Base-by-base conservation (phyloP, 352 stramenopile genomes). In the Globisporangium spiculum region DNA sequence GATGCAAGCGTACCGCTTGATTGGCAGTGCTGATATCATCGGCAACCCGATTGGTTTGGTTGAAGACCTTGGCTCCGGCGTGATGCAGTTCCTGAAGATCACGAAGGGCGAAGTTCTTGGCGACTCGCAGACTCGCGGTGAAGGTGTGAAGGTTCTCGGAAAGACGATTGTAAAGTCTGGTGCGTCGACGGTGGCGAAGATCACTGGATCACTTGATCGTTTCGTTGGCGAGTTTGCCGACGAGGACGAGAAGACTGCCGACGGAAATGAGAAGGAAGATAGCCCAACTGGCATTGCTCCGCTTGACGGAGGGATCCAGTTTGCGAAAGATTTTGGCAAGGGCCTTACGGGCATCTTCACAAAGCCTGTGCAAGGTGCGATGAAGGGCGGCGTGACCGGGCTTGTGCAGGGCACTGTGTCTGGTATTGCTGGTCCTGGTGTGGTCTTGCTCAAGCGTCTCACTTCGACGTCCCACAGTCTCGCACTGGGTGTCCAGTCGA, bases 41-140 rank as follows among this genome's bases (percentile, higher is more conserved):
- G 88, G 88, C 24, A 92, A 96, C 63, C 88, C 88, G 4, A 92
- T 96, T 20, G 88, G 88, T n/a, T 70, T 96, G 27, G 88, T 96
- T 1, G 88, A 94, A 68, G 88, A 96, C 63, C 76, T 96, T 34
- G 88, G 88, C 4, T 94, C 85, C n/a, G 88, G 88, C 52, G 84
- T 96, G 12, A 80, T 94, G 4, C 86, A 94, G 53, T 96, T 96
- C 65, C 58, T 96, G 30, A 96, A 94, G 71, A 93, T 96, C 63
- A 96, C 88, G n/a, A 94, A 92, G 71, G 85, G 88, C 30, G 88
- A 96, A 58, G 65, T 96, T 12, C 76, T 81, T n/a, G 88, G 88
- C 3, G 86, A 93, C 61, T 81, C 86, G 9, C 84, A 96, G 55
- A 96, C 88, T 18, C 83, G 88, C 57, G 88, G 88, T 18, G 86